Conservation (phyloP, 371 early-diverging fungal genomes). For the Capniomyces stellatus region DNA sequence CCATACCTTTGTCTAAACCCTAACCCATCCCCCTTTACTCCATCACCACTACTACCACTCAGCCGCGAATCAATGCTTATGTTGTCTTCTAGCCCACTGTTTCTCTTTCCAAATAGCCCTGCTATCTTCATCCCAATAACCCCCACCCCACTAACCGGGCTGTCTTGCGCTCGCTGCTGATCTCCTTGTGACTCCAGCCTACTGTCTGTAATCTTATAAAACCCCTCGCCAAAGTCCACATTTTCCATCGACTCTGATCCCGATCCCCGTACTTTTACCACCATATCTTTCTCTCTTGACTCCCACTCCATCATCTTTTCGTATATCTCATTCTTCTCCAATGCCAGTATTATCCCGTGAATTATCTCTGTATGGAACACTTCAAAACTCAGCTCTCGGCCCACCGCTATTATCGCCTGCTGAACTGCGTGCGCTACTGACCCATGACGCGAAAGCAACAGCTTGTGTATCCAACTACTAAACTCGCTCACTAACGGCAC, state of each 20-base stretch:
- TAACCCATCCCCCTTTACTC: conserved; percentile 13
- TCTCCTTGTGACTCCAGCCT: neutral
- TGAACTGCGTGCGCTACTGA: conserved; percentile 20
- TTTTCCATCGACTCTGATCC: neutral
- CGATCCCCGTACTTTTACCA: conserved; percentile 12
- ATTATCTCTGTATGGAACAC: conserved; percentile 22
- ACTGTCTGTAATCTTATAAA: neutral
- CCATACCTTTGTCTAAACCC: conserved; percentile 14
- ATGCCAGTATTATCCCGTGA: conserved; percentile 20
- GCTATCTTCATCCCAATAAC: neutral
- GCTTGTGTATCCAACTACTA: neutral
- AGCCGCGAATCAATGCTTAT: no score
- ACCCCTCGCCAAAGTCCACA: neutral
- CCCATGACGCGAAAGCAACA: conserved; percentile 8
- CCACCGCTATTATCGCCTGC: conserved; percentile 18
- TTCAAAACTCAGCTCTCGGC: conserved; percentile 15
- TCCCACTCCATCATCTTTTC: conserved; percentile 10
- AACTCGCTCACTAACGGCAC: neutral
- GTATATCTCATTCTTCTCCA: conserved; percentile 12
- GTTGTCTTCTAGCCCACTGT: neutral
- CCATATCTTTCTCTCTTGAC: conserved; percentile 15
- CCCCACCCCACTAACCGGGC: neutral
- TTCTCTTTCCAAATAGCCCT: neutral
- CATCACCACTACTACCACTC: no score
- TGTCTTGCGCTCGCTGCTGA: no score